Base-by-base conservation (phyloP, 2,329 filamentous ascomycete genomes). In the Acarospora socialis region DNA sequence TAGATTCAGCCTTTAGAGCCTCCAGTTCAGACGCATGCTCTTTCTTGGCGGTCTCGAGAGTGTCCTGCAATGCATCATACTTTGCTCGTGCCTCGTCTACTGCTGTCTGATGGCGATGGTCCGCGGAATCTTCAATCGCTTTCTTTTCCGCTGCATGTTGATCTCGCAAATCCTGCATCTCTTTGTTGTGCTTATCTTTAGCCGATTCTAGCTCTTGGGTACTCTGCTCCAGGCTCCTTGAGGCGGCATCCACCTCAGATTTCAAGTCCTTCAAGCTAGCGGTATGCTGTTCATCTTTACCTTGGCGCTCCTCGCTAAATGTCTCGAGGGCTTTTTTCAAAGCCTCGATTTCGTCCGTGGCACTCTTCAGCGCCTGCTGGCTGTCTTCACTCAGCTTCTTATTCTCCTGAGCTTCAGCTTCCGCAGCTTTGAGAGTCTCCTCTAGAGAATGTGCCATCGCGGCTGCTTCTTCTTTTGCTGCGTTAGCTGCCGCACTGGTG, bases 1-100 rank as follows among this genome's bases (percentile, higher is more conserved):
- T 17, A 20, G 33, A 16, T 3, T 19, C 21, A 2, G 10, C 16
- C 28, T 36, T 12, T 20, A 23, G n/a, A 7, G 13, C 18, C n/a
- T 24, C 7, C n/a, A 23, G 18, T 17, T 7, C 31, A 5, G 27
- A 21, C 4, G n/a, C 19, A 21, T 19, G 5, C 20, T 35, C 13
- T 15, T 32, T 13, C 23, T 35, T 29, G 14, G 17, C 16, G 28
- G 19, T 21, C n/a, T n/a, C n/a, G n/a, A n/a, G n/a, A n/a, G n/a
- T n/a, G n/a, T n/a, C n/a, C n/a, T n/a, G n/a, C n/a, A n/a, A n/a
- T n/a, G n/a, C n/a, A n/a, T n/a, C n/a, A n/a, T n/a, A n/a, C n/a
- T n/a, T n/a, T n/a, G n/a, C n/a, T n/a, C n/a, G n/a, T n/a, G n/a
- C n/a, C n/a, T n/a, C n/a, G n/a, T n/a, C n/a, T n/a, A n/a, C n/a